phyloP scores from a whole-genome alignment of 2,329 filamentous ascomycete genomes.

The Ophiobolus disseminans region DNA sequence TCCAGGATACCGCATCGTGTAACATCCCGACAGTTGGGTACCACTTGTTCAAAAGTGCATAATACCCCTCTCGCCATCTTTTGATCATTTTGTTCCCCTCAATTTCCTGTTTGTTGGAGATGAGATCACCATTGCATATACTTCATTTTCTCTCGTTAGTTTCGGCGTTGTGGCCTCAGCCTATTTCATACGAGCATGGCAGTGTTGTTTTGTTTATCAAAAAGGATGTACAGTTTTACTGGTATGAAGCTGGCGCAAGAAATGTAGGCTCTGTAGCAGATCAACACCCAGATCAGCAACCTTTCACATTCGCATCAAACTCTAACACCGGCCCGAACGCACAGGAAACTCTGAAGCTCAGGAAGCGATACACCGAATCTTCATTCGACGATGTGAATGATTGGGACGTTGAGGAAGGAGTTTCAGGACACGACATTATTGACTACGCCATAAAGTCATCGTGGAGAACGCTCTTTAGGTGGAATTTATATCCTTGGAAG shows the following conservation, averaged over 20 bases:
- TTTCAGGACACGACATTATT: conserved; percentile 59
- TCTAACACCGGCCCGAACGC: conserved; percentile 22
- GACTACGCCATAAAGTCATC: conserved; percentile 61
- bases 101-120: conserved; percentile 17
- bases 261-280: conserved; percentile 34
- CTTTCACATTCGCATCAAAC: conserved; percentile 20
- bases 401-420: not conserved
- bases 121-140: conserved; percentile 30
- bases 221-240: conserved; percentile 44
- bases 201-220: conserved; percentile 51
- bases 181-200: conserved; percentile 47
- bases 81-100: not conserved
- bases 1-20: not conserved
- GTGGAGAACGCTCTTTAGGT: conserved; percentile 68
- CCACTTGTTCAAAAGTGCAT: not conserved
- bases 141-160: conserved; percentile 32
- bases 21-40: not conserved
- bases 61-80: not conserved
- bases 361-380: conserved; percentile 15
- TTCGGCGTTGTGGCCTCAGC: conserved; percentile 54
- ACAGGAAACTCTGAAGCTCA: conserved; percentile 22
- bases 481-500: conserved; percentile 80
- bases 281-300: conserved; percentile 16
- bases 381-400: conserved; percentile 4
- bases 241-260: conserved; percentile 45